Evolutionary conservation across 805 yeast genomes (phyloP).

Genomic region (Wickerhamiella musiphila): DNA sequence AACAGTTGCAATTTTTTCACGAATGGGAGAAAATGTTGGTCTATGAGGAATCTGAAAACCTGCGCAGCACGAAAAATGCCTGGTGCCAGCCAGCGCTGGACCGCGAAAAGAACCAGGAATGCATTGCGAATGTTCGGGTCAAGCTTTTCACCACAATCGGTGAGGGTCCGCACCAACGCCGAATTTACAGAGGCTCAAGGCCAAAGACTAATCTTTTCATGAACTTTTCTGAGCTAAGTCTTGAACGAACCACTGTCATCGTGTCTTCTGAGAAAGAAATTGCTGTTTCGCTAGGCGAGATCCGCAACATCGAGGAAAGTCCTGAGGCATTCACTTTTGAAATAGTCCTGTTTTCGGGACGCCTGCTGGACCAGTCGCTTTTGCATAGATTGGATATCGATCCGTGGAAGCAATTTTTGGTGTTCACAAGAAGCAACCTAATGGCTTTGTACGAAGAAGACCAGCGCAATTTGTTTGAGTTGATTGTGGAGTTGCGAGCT

Average conservation of each 20-base stretch:
- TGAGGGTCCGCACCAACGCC: neutral
- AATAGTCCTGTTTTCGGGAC: constrained; percentile 29
- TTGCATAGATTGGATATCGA: constrained; percentile 63
- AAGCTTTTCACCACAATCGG: constrained; percentile 2
- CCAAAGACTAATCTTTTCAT: neutral
- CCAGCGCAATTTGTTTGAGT: constrained; percentile 22
- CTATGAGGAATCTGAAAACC: constrained; percentile 32
- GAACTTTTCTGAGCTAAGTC: too few relatives aligned
- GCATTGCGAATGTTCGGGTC: constrained; percentile 36
- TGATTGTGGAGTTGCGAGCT: constrained; percentile 35
- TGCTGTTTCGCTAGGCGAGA: constrained; percentile 3
- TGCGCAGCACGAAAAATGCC: constrained; percentile 39
- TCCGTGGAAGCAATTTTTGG: constrained; percentile 56
- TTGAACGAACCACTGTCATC: neutral
- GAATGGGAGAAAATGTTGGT: constrained; percentile 55
- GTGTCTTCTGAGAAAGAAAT: neutral
- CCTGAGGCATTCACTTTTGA: constrained; percentile 27
- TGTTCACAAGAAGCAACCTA: constrained; percentile 59
- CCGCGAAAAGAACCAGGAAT: constrained; percentile 48
- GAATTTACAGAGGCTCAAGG: neutral
- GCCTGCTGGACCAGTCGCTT: constrained; percentile 27
- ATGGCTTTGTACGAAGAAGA: constrained; percentile 40
- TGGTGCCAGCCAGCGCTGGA: constrained; percentile 45
- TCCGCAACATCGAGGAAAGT: constrained; percentile 18
- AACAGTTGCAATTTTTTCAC: constrained; percentile 38